Evolutionary conservation across 1,284 basidiomycete genomes (phyloP).

Genomic region (Porogramme epimiltina): DNA sequence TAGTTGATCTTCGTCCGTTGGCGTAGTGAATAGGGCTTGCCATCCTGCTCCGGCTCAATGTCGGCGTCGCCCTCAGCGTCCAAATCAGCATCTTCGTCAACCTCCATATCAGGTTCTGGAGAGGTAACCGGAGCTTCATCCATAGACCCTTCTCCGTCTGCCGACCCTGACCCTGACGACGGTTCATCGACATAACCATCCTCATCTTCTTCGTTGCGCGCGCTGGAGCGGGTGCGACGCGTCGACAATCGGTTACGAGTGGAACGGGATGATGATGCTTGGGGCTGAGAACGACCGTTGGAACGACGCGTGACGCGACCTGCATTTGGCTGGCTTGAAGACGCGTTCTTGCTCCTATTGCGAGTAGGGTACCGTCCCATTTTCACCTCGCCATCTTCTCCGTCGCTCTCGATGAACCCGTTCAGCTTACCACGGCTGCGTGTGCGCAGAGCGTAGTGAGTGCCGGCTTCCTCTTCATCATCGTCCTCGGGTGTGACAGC

Average conservation of each 20-base stretch:
- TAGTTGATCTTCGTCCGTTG: conserved; percentile 72
- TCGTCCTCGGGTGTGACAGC: conserved; percentile 40
- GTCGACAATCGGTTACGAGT: conserved; percentile 19
- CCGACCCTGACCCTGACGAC: conserved; percentile 55
- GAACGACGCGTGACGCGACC: conserved; percentile 31
- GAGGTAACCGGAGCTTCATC: conserved; percentile 55
- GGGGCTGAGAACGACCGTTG: conserved; percentile 22
- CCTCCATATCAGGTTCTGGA: conserved; percentile 49
- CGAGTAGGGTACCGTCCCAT: conserved; percentile 37
- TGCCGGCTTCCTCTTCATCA: conserved; percentile 6
- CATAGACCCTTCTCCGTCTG: conserved; percentile 57
- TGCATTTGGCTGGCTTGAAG: conserved; percentile 22
- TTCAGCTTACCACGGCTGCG: conserved; percentile 22
- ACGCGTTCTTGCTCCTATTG: conserved; percentile 37
- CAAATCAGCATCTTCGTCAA: conserved; percentile 47
- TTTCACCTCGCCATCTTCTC: conserved; percentile 42
- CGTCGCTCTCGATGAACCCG: conserved; percentile 50
- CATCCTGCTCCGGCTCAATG: conserved; percentile 31
- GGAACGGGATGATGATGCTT: conserved; percentile 10
- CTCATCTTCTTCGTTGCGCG: conserved; percentile 40
- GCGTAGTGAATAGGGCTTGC: conserved; percentile 63
- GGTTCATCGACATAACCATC: conserved; percentile 51
- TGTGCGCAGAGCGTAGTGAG: conserved; percentile 21
- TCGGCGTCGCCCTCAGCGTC: conserved; percentile 53
- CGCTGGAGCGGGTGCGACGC: conserved; percentile 27